Evolutionary conservation across 2,329 filamentous ascomycete species (phyloP), one percentile per base, ranked within the genome.

Genomic region (Calonectria crousiana): DNA sequence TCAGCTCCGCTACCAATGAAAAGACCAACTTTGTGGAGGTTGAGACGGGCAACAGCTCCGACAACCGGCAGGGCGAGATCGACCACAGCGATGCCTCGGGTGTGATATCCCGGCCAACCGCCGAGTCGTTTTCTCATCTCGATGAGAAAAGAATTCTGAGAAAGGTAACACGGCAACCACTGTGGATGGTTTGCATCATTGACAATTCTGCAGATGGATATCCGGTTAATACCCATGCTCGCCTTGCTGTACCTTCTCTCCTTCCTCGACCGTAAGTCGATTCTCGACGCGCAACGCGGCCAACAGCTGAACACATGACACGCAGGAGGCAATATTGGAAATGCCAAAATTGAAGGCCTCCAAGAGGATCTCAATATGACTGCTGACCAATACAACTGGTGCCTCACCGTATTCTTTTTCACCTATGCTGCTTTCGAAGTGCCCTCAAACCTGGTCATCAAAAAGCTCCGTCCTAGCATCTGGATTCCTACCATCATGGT

Each of bases 401-500:
- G 91, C 64, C 87, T 93, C 8, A 89, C 88, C 6, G 90, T 95
- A 74, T 97, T 97, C 87, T 97, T 96, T 87, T 91, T 96, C 76
- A 83, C 93, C 2, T 97, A 97, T 81, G 89, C 93, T 2, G 87
- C 93, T 26, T 95, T 95, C 76, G 94, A 96, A 81, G 90, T 93
- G 0, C 86, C 94, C n/a, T 95, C 93, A 70, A 97, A 97, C 79
- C 84, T 96, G 16, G 84, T 96, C 10, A 90, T 97, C 70, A 97
- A 96, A 83, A 90, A 89, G 18, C 86, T 95, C 67, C 89, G 93
- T 0, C 95, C 95, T 0, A 93, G 91, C 49, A 85, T 94, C 65
- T 97, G 95, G 86, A 89, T 96, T 30, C 93, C 95, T 0, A 84
- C 89, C 8, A 96, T 96, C 78, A 96, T 97, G 92, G 84, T 94